Evolutionary conservation across 805 yeast species (phyloP), one percentile per base, ranked within the genome.

Genomic region (Yamadazyma akitaensis): DNA sequence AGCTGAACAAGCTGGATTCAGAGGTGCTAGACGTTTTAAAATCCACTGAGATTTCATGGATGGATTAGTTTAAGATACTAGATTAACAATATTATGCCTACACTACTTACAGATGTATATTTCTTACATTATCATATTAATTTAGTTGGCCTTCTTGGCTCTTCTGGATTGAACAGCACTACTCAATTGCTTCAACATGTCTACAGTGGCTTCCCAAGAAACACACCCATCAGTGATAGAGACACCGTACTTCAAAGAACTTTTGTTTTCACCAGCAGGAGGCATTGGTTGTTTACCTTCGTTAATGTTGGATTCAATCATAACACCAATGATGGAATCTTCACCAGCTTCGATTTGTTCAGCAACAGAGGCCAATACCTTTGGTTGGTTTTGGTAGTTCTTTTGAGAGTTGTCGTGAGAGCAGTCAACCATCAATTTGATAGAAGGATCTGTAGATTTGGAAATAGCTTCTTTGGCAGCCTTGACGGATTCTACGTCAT

Each of bases 181-280:
- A 21, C 97, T 84, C 58, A 92, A 79, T 43, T 74, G 72, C 43
- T 75, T 77, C 57, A 92, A 75, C 46, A 89, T 92, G 21, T 65
- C 69, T 41, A 76, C 92, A 14, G 99, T 92, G 41, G 81, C 74
- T 44, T 86, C 94, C 89, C 96, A 88, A 50, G 88, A 79, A 50
- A 92, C 90, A 76, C 99, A 92, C 28, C 97, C 96, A 68, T 92
- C 99, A n/a, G 99, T 92, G 59, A 92, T 90, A 26, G 96, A 87
- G 53, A 90, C 88, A 52, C 99, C 99, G 70, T 92, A 92, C 61
- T 85, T 80, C 68, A 92, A 79, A 13, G 67, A 65, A 12, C 41
- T 35, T 43, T 47, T 53, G 45, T 75, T 76, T 62, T 85, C 84
- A 45, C 96, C 96, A 11, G 66, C 62, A 40, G 88, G 79, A 48